Conservation (phyloP, 2,329 filamentous ascomycete species). For the Pseudocercospora pini-densiflorae region DNA sequence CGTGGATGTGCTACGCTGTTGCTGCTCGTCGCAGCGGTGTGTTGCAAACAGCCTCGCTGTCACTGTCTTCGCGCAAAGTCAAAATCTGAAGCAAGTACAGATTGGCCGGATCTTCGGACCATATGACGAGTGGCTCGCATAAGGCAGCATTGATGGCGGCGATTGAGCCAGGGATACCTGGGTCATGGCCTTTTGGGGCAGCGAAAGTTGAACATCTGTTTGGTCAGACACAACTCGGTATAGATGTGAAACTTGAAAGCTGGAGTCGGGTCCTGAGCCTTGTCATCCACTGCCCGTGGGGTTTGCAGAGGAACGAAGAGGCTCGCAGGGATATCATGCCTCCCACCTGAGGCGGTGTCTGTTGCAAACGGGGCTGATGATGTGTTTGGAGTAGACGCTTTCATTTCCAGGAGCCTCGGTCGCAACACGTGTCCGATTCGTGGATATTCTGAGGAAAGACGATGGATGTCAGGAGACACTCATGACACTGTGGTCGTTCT, state of each 20-base stretch:
- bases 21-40: not conserved
- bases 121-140: not conserved
- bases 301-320: not conserved
- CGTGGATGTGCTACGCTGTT: not conserved
- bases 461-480: slow-evolving; percentile 12
- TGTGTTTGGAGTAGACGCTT: not conserved
- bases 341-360: not conserved
- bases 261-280: not conserved
- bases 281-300: not conserved
- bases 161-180: not conserved
- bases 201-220: not conserved
- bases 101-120: not conserved
- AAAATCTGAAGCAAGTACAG: not conserved
- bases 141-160: not conserved
- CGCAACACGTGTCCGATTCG: slow-evolving; percentile 10
- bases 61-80: not conserved
- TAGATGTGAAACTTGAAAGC: not conserved
- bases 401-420: not conserved
- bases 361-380: slow-evolving; percentile 6
- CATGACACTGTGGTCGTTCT: slow-evolving; percentile 3
- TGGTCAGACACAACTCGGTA: not conserved
- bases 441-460: not conserved
- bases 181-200: not conserved
- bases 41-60: slow-evolving; percentile 7
- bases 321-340: not conserved